phyloP scores from a whole-genome alignment of 2,329 filamentous ascomycete genomes.

The Diplocarpon mali region DNA sequence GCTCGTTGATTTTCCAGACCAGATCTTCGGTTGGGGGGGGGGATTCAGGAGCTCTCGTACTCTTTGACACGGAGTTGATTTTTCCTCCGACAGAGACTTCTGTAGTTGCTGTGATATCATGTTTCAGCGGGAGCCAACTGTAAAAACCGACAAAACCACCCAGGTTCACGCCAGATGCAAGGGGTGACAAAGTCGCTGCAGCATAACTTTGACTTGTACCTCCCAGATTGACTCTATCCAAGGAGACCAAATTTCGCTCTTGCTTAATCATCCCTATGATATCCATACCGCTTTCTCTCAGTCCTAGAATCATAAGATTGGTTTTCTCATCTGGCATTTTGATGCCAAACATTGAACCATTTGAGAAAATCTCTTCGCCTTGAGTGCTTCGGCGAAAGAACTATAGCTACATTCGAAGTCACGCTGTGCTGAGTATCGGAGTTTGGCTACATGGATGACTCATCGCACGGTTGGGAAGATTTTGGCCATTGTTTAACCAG shows the following conservation, averaged over 20 bases:
- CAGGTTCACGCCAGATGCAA: constrained; percentile 24
- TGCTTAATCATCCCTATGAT: constrained; percentile 27
- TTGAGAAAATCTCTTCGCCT: constrained; percentile 23
- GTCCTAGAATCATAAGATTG: constrained; percentile 31
- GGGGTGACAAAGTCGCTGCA: constrained; percentile 30
- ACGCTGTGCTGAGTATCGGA: constrained; percentile 21
- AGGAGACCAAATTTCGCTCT: constrained; percentile 29
- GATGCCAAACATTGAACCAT: constrained; percentile 41
- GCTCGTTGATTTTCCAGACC: background rate
- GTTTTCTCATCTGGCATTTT: constrained; percentile 31
- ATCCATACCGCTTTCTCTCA: constrained; percentile 30
- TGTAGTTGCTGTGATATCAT: no score
- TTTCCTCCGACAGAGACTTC: no score
- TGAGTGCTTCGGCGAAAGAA: constrained; percentile 9
- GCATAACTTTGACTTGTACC: constrained; percentile 38
- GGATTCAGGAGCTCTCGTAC: constrained; percentile 18
- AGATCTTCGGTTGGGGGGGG: constrained; percentile 2
- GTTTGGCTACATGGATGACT: constrained; percentile 17
- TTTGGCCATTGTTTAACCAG: constrained; percentile 11
- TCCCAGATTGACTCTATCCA: constrained; percentile 33
- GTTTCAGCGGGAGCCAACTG: constrained; percentile 19
- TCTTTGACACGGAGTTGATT: no score
- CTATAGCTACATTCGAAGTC: constrained; percentile 17
- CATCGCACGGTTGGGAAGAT: constrained; percentile 12
- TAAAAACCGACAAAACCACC: constrained; percentile 32